Conservation (phyloP, 164 flowering plant genomes). For the grape (Vitis vinifera) region ASM3070453v1 NC_081809.1:8384001-8384500, state of each 20-base stretch:
- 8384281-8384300: constrained; percentile 31
- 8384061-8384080: constrained; percentile 51
- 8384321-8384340: no score
- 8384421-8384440: constrained; percentile 61
- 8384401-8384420: constrained; percentile 42
- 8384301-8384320: neutral
- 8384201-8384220: constrained; percentile 57
- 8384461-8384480: constrained; percentile 43
- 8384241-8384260: constrained; percentile 77
- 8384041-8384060: constrained; percentile 61
- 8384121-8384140: constrained; percentile 19
- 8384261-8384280: constrained; percentile 59
- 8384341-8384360: no score
- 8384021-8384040: constrained; percentile 63
- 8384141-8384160: constrained; percentile 57
- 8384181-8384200: constrained; percentile 69
- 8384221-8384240: constrained; percentile 71
- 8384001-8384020: constrained; percentile 42
- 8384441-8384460: constrained; percentile 57
- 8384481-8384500: constrained; percentile 43
- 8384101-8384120: constrained; percentile 22
- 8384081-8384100: constrained; percentile 36
- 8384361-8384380: neutral
- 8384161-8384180: constrained; percentile 71
- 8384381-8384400: neutral